A percentile compares a stretch with the other conserved stretches of the same genome.
phyloP scores from a whole-genome alignment of 176 grass and related monocot genomes.

The Oryza australiensis region DNA sequence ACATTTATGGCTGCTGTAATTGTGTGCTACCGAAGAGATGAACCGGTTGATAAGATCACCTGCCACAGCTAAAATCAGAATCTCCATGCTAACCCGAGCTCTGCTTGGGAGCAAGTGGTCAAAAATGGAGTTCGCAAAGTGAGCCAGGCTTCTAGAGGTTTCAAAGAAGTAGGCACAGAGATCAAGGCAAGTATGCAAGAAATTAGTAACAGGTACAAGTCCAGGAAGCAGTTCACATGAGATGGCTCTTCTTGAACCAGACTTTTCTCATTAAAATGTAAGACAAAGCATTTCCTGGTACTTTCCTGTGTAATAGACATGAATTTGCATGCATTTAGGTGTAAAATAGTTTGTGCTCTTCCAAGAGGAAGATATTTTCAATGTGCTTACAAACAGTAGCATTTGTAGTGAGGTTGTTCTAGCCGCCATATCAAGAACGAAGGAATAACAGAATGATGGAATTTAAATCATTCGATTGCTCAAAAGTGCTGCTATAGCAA shows the following conservation, averaged over 20 bases:
- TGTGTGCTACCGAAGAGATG: slow-evolving; percentile 29
- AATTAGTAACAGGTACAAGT: neutral
- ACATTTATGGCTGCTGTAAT: neutral
- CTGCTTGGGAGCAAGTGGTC: neutral
- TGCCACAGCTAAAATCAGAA: slow-evolving; percentile 14
- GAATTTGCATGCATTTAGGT: neutral
- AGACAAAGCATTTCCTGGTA: neutral
- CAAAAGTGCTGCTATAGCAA: neutral
- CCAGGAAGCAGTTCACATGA: slow-evolving; percentile 1
- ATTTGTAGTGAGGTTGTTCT: neutral
- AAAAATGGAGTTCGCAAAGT: neutral
- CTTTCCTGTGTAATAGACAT: neutral
- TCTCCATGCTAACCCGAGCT: neutral
- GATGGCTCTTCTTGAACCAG: neutral
- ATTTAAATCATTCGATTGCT: neutral
- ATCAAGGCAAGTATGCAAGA: neutral
- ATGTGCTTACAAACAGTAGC: no score
- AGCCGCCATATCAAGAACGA: no score
- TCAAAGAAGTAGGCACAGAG: neutral
- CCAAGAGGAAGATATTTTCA: no score
- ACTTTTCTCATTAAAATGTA: neutral
- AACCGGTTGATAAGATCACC: slow-evolving; percentile 34
- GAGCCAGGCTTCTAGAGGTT: neutral
- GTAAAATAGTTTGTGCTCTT: no score
- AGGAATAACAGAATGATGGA: neutral